Conservation (phyloP, 2,329 filamentous ascomycete genomes). For the Pseudogymnoascus verrucosus region DNA sequence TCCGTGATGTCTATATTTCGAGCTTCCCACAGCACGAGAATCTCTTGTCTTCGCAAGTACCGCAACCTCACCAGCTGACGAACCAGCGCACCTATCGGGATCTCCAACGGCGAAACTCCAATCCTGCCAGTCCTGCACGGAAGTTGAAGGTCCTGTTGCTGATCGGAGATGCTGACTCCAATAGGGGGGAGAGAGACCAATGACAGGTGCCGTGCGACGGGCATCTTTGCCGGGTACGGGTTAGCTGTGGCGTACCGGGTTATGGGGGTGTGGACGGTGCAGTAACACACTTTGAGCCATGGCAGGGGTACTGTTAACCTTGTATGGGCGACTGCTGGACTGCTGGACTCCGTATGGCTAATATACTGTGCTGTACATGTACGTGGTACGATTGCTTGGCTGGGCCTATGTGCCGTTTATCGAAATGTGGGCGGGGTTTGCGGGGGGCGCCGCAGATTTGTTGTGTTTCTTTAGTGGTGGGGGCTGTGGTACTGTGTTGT, state of each 20-base stretch:
- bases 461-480: background rate
- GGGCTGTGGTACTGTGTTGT: background rate
- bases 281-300: background rate
- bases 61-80: background rate
- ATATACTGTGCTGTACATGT: background rate
- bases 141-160: background rate
- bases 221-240: slow-evolving; percentile 1
- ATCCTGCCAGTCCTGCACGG: background rate
- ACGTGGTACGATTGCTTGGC: background rate
- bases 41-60: background rate
- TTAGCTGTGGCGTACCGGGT: background rate
- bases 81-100: background rate
- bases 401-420: background rate
- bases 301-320: background rate
- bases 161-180: background rate
- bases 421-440: background rate
- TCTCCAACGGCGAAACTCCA: background rate
- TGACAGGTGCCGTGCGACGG: background rate
- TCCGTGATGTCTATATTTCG: background rate
- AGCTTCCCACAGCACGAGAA: background rate
- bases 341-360: background rate
- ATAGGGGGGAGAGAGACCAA: background rate
- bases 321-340: no score
- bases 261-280: background rate
- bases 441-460: background rate